Percentiles rank a stretch among this genome's conserved stretches.
Conservation (phyloP, 805 yeast species). For the Metschnikowia rubicola region DNA sequence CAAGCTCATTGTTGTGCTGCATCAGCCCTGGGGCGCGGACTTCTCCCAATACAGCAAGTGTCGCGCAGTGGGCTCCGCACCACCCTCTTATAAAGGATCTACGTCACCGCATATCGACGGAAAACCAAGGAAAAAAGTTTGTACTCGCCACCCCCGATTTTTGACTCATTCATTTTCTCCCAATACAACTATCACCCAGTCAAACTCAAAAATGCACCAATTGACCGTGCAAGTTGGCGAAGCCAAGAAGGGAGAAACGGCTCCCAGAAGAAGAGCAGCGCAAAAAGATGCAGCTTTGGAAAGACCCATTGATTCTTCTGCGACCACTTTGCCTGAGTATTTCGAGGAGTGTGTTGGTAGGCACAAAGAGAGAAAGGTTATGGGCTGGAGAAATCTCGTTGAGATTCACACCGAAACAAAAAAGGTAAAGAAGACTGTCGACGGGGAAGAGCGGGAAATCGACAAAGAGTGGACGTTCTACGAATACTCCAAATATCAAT, state of each 20-base stretch:
- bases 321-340: slow-evolving; percentile 68
- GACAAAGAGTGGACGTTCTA: slow-evolving; percentile 87
- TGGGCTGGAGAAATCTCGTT: slow-evolving; percentile 76
- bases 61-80: slow-evolving; percentile 12
- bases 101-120: neutral
- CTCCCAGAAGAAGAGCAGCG: slow-evolving; percentile 67
- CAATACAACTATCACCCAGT: neutral
- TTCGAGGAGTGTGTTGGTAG: slow-evolving; percentile 57
- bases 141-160: slow-evolving; percentile 1
- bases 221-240: slow-evolving; percentile 62
- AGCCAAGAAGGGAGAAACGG: slow-evolving; percentile 73
- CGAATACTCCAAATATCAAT: slow-evolving; percentile 72
- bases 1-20: no score
- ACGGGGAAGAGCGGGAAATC: slow-evolving; percentile 68
- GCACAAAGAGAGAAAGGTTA: slow-evolving; percentile 51
- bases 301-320: slow-evolving; percentile 62
- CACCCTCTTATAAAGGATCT: neutral
- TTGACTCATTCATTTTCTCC: neutral
- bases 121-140: neutral
- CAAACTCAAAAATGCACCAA: slow-evolving; percentile 16
- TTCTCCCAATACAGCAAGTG: slow-evolving; percentile 10
- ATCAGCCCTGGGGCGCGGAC: neutral
- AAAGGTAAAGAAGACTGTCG: slow-evolving; percentile 66
- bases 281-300: slow-evolving; percentile 48
- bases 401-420: slow-evolving; percentile 77